A percentile compares a stretch with the other conserved stretches of the same genome.
These are phyloP conservation scores for Pyrenophora tritici-repentis DNA, from an alignment of 2,329 filamentous ascomycete species.

Conservation along the genomic window DNA sequence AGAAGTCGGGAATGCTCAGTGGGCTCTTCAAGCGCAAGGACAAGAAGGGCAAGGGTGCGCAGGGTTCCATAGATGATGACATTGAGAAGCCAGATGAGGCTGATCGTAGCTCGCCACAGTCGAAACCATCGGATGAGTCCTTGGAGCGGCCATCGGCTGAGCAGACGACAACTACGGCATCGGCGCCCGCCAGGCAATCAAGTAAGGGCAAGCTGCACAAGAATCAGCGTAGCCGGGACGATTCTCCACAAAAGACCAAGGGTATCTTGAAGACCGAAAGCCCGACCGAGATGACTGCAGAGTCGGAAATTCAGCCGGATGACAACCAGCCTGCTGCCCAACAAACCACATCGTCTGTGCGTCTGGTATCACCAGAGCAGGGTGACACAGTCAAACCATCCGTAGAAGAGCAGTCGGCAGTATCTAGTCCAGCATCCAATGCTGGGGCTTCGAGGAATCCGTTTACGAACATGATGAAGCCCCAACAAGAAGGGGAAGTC, in stretches of 20 bases:
- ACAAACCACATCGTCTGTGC: constrained; percentile 39
- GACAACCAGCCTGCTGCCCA: constrained; percentile 21
- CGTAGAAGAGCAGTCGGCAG: constrained; percentile 25
- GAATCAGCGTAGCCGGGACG: constrained; percentile 35
- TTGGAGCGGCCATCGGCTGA: constrained; percentile 39
- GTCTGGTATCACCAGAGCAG: constrained; percentile 40
- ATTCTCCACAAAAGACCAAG: constrained; percentile 41
- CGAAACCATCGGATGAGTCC: constrained; percentile 39
- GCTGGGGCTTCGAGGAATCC: constrained; percentile 40
- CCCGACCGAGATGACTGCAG: constrained; percentile 31
- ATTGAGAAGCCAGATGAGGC: constrained; percentile 52
- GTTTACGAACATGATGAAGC: constrained; percentile 35
- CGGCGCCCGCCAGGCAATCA: constrained; percentile 35
- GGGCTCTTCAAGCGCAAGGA: constrained; percentile 71
- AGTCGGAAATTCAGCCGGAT: constrained; percentile 19
- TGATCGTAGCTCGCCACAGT: constrained; percentile 42
- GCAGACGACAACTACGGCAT: constrained; percentile 20
- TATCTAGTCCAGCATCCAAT: constrained; percentile 28
- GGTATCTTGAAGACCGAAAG: constrained; percentile 40
- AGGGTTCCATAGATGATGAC: constrained; percentile 48
- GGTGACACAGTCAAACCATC: constrained; percentile 19
- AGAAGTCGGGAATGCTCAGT: constrained; percentile 73
- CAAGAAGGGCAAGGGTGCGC: constrained; percentile 54
- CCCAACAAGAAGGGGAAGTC: constrained; percentile 51
- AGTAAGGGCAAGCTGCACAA: constrained; percentile 50